Evolutionary conservation across 23 red algal genomes (phyloP).

Genomic region (Porphyridium purpureum): DNA sequence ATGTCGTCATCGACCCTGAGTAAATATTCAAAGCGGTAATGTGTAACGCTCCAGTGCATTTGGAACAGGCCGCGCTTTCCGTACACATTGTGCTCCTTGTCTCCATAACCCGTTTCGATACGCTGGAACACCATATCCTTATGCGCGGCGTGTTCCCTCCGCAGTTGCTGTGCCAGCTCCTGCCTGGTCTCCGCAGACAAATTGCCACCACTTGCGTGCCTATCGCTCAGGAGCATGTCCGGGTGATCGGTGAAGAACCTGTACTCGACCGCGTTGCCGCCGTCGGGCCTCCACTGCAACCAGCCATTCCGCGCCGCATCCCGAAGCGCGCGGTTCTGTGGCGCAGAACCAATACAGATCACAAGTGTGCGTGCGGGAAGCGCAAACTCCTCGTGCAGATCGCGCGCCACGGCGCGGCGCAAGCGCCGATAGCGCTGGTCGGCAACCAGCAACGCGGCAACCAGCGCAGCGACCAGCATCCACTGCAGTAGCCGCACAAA

Average conservation of each 20-base stretch:
- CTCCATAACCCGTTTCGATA: constrained; percentile 29
- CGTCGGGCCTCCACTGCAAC: not conserved
- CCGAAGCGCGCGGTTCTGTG: not conserved
- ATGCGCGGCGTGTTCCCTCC: too few relatives aligned
- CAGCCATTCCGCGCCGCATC: not conserved
- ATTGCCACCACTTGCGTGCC: too few relatives aligned
- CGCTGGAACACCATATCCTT: constrained; percentile 38
- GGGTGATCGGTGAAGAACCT: not conserved
- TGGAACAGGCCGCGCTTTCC: constrained; percentile 27
- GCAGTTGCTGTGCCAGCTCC: too few relatives aligned
- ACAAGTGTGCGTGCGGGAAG: too few relatives aligned
- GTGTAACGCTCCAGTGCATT: constrained; percentile 10
- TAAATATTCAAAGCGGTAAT: constrained; percentile 17
- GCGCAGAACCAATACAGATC: not conserved
- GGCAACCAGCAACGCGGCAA: too few relatives aligned
- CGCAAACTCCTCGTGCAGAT: too few relatives aligned
- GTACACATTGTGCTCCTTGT: constrained; percentile 37
- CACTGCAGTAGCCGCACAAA: too few relatives aligned
- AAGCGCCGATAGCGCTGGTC: too few relatives aligned
- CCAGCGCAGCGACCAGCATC: too few relatives aligned
- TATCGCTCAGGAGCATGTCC: too few relatives aligned
- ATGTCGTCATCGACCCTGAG: constrained; percentile 69
- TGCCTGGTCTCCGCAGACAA: too few relatives aligned
- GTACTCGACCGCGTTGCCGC: not conserved
- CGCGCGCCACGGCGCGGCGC: too few relatives aligned